These are phyloP conservation scores for Rhazya stricta DNA, from an alignment of 257 asterid genomes.

Conservation along the genomic window DNA sequence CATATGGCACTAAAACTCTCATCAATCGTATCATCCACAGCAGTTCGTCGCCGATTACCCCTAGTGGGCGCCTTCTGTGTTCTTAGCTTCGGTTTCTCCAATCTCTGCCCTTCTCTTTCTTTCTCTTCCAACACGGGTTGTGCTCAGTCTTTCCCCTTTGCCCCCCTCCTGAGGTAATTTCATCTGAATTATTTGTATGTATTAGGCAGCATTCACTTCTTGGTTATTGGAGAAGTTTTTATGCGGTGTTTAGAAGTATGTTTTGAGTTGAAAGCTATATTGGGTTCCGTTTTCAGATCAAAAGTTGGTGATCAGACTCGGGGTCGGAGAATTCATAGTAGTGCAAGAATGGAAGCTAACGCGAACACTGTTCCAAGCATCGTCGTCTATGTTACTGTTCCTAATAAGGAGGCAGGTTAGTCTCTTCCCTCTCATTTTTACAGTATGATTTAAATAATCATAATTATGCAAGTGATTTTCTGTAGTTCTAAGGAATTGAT, in stretches of 20 bases:
- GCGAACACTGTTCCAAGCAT: conserved; percentile 69
- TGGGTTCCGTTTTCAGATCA: conserved; percentile 35
- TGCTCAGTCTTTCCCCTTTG: conserved; percentile 47
- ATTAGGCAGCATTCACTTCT: not conserved
- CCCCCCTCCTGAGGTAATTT: conserved; percentile 47
- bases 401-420: conserved; percentile 82
- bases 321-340: conserved; percentile 33
- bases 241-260: conserved; percentile 4
- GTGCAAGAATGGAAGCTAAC: conserved; percentile 65
- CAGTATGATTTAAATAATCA: not conserved
- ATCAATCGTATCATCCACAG: conserved; percentile 52
- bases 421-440: not conserved
- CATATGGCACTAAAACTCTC: conserved; percentile 75
- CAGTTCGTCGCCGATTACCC: conserved; percentile 62
- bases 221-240: conserved; percentile 6
- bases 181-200: conserved; percentile 3
- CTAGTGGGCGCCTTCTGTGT: conserved; percentile 80
- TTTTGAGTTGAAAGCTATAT: conserved; percentile 14
- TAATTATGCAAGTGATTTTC: not conserved
- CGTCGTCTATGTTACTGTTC: conserved; percentile 96
- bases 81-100: conserved; percentile 72
- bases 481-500: not conserved
- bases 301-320: conserved; percentile 29
- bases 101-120: conserved; percentile 39
- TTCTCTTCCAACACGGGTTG: conserved; percentile 31